Base-by-base conservation (phyloP, 352 stramenopile species). In the Globisporangium parvum region DNA sequence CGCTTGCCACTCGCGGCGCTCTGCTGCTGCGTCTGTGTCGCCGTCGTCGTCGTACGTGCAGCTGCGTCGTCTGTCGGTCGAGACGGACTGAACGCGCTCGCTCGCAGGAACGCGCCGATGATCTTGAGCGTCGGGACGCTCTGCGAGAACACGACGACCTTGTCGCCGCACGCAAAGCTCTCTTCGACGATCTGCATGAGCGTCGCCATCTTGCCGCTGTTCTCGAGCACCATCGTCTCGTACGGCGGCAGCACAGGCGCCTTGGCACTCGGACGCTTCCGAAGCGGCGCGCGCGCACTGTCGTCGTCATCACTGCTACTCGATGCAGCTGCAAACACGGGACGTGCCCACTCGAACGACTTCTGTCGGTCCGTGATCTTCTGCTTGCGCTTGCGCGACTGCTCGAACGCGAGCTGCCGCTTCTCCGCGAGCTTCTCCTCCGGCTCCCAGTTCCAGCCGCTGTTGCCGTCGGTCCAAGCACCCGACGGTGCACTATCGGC, bases 61-160 rank as follows among this genome's bases (percentile, higher is more conserved):
- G 71, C 40, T 14, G 45, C 44, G 47, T 73, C 57, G 35, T 73
- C 61, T 6, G 57, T 51, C 51, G 48, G 59, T 6, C 46, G 59
- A 18, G 59, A 73, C 39, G 77, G 71, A 57, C 76, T 85, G 44
- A 87, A 87, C 31, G 62, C 48, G 52, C 77, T 87, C 15, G 62
- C 63, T 28, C 66, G 70, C 23, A 96, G 59, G 18, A 93, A 95
- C 10, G 75, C 67, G 6, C 73, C 70, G 23, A 96, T 88, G 15
- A 91, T 63, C 51, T 93, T 87, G 17, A 96, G 68, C 0, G 84
- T 96, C 41, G 80, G 74, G 31, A 96, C 79, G 46, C 84, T 95
- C 57, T 96, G 87, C 8, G 85, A 95, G 51, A 96, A 96, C 9
- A 96, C 80, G 18, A 94, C 80, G 15, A 95, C 74, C 51, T 94